Conservation (phyloP, 2,329 filamentous ascomycete genomes). For the Pyrenophora tritici-repentis region DNA sequence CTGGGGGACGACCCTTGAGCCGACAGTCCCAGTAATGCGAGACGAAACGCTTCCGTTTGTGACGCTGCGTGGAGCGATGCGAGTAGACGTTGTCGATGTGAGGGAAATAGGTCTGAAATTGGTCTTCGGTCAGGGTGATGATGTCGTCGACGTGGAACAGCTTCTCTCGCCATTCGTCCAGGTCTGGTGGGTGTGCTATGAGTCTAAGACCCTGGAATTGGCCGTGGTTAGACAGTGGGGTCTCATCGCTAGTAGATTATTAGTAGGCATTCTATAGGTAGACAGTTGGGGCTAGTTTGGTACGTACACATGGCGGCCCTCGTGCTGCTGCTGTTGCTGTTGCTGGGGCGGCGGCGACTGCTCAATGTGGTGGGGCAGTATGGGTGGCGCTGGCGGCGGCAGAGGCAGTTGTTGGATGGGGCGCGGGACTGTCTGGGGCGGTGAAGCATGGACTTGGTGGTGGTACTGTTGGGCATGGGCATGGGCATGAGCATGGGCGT, state of each 20-base stretch:
- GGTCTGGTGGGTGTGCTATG: conserved; percentile 68
- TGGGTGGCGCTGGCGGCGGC: conserved; percentile 13
- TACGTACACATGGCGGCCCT: conserved; percentile 9
- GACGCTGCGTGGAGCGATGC: conserved; percentile 78
- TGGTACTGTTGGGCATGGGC: conserved; percentile 3
- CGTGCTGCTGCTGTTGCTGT: conserved; percentile 6
- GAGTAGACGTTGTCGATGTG: conserved; percentile 86
- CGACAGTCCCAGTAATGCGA: conserved; percentile 87
- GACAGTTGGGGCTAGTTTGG: neutral
- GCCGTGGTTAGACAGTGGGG: conserved; percentile 55
- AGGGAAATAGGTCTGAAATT: conserved; percentile 82
- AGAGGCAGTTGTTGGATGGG: conserved; percentile 19
- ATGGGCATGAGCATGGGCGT: neutral
- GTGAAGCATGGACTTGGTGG: conserved; percentile 11
- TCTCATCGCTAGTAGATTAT: conserved; percentile 24
- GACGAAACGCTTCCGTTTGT: conserved; percentile 81
- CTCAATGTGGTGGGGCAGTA: conserved; percentile 17
- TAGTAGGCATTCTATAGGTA: neutral
- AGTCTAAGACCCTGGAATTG: conserved; percentile 60
- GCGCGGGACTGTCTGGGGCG: conserved; percentile 18
- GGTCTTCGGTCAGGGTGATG: conserved; percentile 73
- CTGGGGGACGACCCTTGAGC: conserved; percentile 77
- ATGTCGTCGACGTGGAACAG: conserved; percentile 77
- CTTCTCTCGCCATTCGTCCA: conserved; percentile 71
- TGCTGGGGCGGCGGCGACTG: conserved; percentile 11